Conservation (phyloP, 768 basidiomycete species). For the Suillus occidentalis region DNA sequence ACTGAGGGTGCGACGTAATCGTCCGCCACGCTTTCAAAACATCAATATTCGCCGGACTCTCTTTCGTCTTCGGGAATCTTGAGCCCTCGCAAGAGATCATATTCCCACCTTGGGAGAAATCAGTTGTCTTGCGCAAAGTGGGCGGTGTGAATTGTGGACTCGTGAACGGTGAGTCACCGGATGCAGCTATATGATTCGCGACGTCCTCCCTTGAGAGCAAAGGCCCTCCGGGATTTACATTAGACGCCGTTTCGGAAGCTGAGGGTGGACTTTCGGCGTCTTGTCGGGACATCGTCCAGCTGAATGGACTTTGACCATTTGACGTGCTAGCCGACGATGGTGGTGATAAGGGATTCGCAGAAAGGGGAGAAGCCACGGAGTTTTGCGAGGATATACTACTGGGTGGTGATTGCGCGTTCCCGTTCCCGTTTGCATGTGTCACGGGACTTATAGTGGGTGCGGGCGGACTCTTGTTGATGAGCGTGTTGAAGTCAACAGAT, state of each 20-base stretch:
- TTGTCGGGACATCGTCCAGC: constrained; percentile 26
- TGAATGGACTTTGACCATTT: constrained; percentile 25
- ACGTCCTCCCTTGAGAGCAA: constrained; percentile 44
- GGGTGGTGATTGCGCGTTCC: constrained; percentile 19
- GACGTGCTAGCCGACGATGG: constrained; percentile 28
- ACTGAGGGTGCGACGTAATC: constrained; percentile 72
- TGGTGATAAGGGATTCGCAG: constrained; percentile 20
- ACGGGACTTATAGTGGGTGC: constrained; percentile 50
- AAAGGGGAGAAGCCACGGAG: constrained; percentile 13
- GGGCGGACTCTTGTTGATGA: constrained; percentile 33
- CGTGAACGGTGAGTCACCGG: constrained; percentile 64
- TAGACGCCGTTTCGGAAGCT: constrained; percentile 37
- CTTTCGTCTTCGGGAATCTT: constrained; percentile 65
- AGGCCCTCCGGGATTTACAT: constrained; percentile 34
- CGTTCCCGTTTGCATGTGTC: constrained; percentile 38
- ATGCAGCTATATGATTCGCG: constrained; percentile 45
- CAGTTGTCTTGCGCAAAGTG: constrained; percentile 41
- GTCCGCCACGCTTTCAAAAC: constrained; percentile 78
- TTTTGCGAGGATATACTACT: constrained; percentile 14
- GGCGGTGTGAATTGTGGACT: constrained; percentile 29
- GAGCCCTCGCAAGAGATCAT: constrained; percentile 67
- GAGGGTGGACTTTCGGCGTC: constrained; percentile 35
- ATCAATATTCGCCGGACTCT: constrained; percentile 74
- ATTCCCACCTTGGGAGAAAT: constrained; percentile 41
- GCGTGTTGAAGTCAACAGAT: constrained; percentile 33